Evolutionary conservation across 2,329 filamentous ascomycete species (phyloP).

Genomic region (Periglandula ipomoeae): DNA sequence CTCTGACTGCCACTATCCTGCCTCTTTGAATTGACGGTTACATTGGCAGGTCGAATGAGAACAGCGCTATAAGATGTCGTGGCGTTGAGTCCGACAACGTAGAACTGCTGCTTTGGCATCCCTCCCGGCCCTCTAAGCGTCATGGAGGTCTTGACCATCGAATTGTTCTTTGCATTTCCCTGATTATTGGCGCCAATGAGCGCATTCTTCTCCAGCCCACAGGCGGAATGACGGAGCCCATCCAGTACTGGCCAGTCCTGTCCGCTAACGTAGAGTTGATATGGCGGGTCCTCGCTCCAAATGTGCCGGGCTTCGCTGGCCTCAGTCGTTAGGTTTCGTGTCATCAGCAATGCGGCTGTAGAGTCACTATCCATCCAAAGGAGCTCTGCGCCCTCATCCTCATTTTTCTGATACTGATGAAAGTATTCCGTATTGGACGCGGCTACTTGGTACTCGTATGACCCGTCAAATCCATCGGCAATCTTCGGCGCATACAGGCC

Average conservation of each 20-base stretch:
- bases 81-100: conserved; percentile 63
- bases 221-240: conserved; percentile 73
- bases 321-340: conserved; percentile 58
- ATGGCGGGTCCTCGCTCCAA: conserved; percentile 49
- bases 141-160: conserved; percentile 50
- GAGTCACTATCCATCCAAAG: conserved; percentile 81
- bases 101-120: conserved; percentile 80
- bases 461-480: conserved; percentile 48
- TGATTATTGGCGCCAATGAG: conserved; percentile 48
- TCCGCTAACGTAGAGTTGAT: conserved; percentile 68
- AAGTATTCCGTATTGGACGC: conserved; percentile 73
- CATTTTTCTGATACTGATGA: conserved; percentile 47
- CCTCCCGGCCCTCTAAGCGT: conserved; percentile 57
- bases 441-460: conserved; percentile 74
- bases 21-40: conserved; percentile 34
- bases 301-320: conserved; percentile 44
- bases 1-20: conserved; percentile 16
- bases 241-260: conserved; percentile 47
- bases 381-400: conserved; percentile 40
- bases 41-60: conserved; percentile 52
- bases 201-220: conserved; percentile 62
- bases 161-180: conserved; percentile 18
- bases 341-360: conserved; percentile 68
- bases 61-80: conserved; percentile 66
- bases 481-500: conserved; percentile 63